Evolutionary conservation across 2,329 filamentous ascomycete genomes (phyloP).

Genomic region (Aspergillus brunneoviolaceus): DNA sequence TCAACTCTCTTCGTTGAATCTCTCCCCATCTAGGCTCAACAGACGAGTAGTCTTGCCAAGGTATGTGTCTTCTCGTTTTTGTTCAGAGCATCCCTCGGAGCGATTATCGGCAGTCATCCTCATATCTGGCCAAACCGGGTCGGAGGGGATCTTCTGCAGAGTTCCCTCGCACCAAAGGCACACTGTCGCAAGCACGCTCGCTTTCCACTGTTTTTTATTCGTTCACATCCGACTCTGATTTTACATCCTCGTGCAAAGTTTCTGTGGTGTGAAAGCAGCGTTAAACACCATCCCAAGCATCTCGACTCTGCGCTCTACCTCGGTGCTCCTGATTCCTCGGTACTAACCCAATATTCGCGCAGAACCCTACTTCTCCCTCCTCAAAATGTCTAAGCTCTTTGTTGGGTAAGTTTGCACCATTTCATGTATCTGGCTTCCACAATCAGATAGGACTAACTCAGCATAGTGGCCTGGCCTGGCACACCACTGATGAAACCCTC

Average conservation of each 20-base stretch:
- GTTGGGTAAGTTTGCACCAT: conserved; percentile 15
- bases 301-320: not conserved
- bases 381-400: conserved; percentile 85
- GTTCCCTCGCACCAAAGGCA: not conserved
- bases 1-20: not conserved
- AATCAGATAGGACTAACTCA: conserved; percentile 16
- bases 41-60: not conserved
- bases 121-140: not conserved
- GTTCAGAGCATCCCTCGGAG: not conserved
- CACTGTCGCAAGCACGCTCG: not conserved
- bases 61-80: not conserved
- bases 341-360: conserved; percentile 6
- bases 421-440: conserved; percentile 12
- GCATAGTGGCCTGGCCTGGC: conserved; percentile 89
- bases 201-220: not conserved
- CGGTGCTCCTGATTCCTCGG: not conserved
- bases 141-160: conserved; percentile 3
- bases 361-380: conserved; percentile 1
- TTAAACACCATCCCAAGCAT: too few relatives aligned
- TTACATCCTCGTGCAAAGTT: not conserved
- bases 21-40: not conserved
- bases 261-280: too few relatives aligned
- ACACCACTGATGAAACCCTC: conserved; percentile 86
- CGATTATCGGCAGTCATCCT: not conserved
- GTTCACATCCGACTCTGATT: not conserved